Conservation (phyloP, 768 basidiomycete genomes). For the Boletus sp. region DNA sequence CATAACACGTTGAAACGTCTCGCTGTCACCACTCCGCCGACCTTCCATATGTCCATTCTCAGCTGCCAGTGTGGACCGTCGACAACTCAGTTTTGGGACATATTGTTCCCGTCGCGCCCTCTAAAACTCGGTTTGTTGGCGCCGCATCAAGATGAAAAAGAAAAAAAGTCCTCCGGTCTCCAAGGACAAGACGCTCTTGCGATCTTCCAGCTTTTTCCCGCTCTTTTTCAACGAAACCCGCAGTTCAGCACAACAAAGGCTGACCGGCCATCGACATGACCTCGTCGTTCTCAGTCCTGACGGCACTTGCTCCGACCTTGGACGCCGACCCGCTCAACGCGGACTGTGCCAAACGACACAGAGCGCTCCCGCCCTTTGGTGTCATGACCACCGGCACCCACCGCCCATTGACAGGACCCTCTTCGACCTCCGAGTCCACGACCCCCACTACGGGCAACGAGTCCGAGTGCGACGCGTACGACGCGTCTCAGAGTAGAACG, state of each 20-base stretch:
- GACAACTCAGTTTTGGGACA: constrained; percentile 1
- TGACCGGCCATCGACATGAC: constrained; percentile 4
- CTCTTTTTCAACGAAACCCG: too few species aligned
- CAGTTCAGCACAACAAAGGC: too few species aligned
- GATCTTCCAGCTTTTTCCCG: not conserved
- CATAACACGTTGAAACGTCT: not conserved
- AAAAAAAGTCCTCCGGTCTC: not conserved
- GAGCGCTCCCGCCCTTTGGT: not conserved
- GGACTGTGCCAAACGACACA: constrained; percentile 3
- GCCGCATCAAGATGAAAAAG: constrained; percentile 3
- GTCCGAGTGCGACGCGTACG: not conserved
- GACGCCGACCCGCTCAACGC: not conserved
- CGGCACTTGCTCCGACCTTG: not conserved
- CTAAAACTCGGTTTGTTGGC: not conserved
- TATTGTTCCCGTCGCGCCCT: constrained; percentile 4
- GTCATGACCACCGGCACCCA: not conserved
- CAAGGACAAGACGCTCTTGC: not conserved
- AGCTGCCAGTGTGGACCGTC: not conserved
- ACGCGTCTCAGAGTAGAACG: not conserved
- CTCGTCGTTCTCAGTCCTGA: constrained; percentile 4
- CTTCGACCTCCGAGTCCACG: not conserved
- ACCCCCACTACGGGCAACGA: not conserved
- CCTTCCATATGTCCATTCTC: not conserved
- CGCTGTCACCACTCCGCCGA: not conserved
- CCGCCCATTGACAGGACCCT: too few species aligned